Conservation (phyloP, 345 rosid genomes). For the Cardiospermum halicacabum region DNA sequence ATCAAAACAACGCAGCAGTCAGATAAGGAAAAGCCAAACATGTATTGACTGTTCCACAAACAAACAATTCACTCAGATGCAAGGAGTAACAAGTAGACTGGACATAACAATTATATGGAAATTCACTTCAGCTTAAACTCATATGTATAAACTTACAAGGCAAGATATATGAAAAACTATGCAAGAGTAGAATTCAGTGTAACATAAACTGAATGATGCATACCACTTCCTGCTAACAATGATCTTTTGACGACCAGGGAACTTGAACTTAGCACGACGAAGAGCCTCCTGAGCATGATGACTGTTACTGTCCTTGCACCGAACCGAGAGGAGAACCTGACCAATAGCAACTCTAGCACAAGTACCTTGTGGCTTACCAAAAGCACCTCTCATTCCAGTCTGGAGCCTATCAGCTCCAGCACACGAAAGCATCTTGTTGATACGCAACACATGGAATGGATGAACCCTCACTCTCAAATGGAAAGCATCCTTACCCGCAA, state of each 20-base stretch:
- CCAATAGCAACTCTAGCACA: conserved; percentile 51
- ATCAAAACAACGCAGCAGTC: background rate
- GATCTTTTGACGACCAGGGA: conserved; percentile 61
- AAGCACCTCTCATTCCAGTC: conserved; percentile 61
- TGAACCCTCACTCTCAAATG: conserved; percentile 58
- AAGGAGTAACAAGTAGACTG: too few relatives aligned
- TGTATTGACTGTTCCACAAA: background rate
- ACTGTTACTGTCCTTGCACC: conserved; percentile 48
- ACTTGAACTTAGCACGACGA: conserved; percentile 56
- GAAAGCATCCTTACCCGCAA: conserved; percentile 58
- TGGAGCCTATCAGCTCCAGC: conserved; percentile 65
- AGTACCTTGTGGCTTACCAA: conserved; percentile 52
- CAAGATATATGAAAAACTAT: too few relatives aligned
- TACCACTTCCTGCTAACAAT: conserved; percentile 62
- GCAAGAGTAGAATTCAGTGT: background rate
- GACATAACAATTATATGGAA: too few relatives aligned
- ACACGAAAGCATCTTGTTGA: conserved; percentile 63
- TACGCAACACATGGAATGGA: conserved; percentile 54
- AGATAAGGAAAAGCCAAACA: background rate
- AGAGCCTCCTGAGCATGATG: conserved; percentile 57
- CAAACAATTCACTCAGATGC: too few relatives aligned
- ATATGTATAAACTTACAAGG: background rate
- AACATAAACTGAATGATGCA: background rate
- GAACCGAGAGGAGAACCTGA: conserved; percentile 49
- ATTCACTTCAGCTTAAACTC: too few relatives aligned